Base-by-base conservation (phyloP, 371 early-diverging fungal species). In the Syncephalastrum racemosum region DNA sequence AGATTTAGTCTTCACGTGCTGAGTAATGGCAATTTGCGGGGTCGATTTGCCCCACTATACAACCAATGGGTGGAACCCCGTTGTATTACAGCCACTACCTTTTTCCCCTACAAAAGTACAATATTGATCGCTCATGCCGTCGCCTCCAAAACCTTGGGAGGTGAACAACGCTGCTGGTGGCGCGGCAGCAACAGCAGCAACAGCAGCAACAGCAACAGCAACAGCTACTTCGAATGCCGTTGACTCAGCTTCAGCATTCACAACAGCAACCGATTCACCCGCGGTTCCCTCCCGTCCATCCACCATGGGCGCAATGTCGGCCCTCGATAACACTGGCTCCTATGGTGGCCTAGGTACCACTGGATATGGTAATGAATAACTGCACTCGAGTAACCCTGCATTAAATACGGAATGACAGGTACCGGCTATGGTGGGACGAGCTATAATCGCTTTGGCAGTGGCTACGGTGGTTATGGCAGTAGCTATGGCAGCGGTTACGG, bases 401-500 rank as follows among this genome's bases (percentile, higher is more conserved):
- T 27, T 43, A 36, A 23, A 19, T 48, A 60, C 54, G 3, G 50
- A 31, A 31, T 31, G 6, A 31, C 10, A 31, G 36, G 36, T 12
- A 31, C 36, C 41, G 44, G 66, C 44, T 50, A 54, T 53, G 49
- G 59, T 44, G 36, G 36, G n/a, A 31, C 36, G 31, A 41, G 58
- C 15, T 55, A 58, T 53, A 52, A 61, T 22, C 53, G 62, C n/a
- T 69, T 73, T 13, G 66, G 72, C 55, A 68, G 71, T 41, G 55
- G 77, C n/a, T 59, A 67, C 20, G 72, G 75, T 13, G 68, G 66
- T 60, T 66, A 52, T 51, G 59, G 59, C 51, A 54, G 55, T 18
- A 39, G 70, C 47, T 51, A 71, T 57, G 71, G 73, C 36, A 61
- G 70, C 23, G 45, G 62, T 24, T 75, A 80, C 50, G 75, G 73